A percentile compares a stretch with the other conserved stretches of the same genome.
These are phyloP conservation scores for Hypoxylon sp. DNA, from an alignment of 2,329 filamentous ascomycete genomes.

Conservation along the genomic window DNA sequence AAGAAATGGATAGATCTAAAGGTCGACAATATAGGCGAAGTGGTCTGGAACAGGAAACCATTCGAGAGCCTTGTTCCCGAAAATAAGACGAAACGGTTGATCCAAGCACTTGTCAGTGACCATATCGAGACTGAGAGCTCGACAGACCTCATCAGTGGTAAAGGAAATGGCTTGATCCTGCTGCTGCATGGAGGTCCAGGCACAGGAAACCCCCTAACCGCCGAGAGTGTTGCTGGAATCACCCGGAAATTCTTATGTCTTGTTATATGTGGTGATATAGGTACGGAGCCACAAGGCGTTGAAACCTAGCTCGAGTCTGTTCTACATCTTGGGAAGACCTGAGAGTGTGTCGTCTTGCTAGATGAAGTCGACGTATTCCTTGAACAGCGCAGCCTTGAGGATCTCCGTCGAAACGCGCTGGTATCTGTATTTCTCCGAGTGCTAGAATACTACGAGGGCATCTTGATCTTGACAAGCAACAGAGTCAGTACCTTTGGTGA, in stretches of 20 bases:
- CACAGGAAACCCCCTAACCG: conserved; percentile 47
- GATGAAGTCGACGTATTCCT: conserved; percentile 47
- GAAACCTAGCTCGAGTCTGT: conserved; percentile 47
- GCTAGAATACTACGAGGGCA: conserved; percentile 60
- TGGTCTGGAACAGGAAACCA: too few species aligned
- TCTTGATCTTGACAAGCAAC: conserved; percentile 60
- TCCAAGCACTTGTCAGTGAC: conserved; percentile 44
- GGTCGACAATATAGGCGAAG: too few species aligned
- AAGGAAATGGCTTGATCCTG: conserved; percentile 21
- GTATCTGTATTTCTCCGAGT: conserved; percentile 56
- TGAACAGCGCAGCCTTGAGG: conserved; percentile 17
- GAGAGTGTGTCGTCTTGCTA: conserved; percentile 46
- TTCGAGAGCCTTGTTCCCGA: too few species aligned
- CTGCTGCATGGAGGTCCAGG: conserved; percentile 45
- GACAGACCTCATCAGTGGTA: conserved; percentile 30
- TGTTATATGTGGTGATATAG: conserved; percentile 49
- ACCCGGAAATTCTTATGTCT: conserved; percentile 43
- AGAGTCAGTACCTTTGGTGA: conserved; percentile 51
- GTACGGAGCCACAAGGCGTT: conserved; percentile 42
- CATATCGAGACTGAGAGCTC: conserved; percentile 30
- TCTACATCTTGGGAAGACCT: conserved; percentile 43
- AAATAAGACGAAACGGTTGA: conserved; percentile 42
- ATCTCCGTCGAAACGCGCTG: conserved; percentile 44
- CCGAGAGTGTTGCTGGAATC: conserved; percentile 46
- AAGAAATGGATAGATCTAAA: too few species aligned